Evolutionary conservation across 2,329 filamentous ascomycete species (phyloP).

Genomic region (Phialemoniopsis sp.): DNA sequence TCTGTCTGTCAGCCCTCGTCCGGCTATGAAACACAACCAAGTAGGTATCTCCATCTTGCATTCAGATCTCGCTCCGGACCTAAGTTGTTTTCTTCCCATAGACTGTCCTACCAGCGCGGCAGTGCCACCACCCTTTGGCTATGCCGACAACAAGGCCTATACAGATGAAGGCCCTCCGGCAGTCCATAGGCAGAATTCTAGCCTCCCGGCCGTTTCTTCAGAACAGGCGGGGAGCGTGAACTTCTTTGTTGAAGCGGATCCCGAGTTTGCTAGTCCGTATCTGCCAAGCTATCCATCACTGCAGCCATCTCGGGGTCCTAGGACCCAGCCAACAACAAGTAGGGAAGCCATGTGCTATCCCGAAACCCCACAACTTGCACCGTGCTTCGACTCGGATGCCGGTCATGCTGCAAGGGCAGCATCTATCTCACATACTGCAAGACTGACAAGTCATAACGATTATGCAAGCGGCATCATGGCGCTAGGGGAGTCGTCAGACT

Average conservation of each 20-base stretch:
- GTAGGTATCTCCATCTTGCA: conserved; percentile 18
- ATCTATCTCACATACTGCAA: neutral
- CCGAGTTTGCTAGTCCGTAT: conserved; percentile 19
- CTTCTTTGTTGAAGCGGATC: conserved; percentile 22
- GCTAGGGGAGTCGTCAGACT: conserved; percentile 2
- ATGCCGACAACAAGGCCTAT: no score
- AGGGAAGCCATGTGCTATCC: conserved; percentile 37
- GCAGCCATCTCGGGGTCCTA: conserved; percentile 21
- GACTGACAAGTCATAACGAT: neutral
- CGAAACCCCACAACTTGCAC: conserved; percentile 7
- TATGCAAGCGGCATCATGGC: conserved; percentile 3
- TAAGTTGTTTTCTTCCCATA: conserved; percentile 9
- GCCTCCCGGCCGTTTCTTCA: no score
- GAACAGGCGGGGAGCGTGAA: conserved; percentile 17
- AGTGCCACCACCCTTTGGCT: no score
- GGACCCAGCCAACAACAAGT: conserved; percentile 19
- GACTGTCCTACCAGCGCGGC: no score
- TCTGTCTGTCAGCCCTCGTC: conserved; percentile 28
- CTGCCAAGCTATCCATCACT: conserved; percentile 29
- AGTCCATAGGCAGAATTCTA: no score
- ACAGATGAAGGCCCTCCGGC: no score
- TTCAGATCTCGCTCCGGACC: conserved; percentile 11
- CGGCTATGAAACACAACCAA: conserved; percentile 22
- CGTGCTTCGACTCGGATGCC: no score
- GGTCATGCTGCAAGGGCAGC: conserved; percentile 15